Base-by-base conservation (phyloP, 177 flowering plant genomes). In the Vitis hybrid region DNA sequence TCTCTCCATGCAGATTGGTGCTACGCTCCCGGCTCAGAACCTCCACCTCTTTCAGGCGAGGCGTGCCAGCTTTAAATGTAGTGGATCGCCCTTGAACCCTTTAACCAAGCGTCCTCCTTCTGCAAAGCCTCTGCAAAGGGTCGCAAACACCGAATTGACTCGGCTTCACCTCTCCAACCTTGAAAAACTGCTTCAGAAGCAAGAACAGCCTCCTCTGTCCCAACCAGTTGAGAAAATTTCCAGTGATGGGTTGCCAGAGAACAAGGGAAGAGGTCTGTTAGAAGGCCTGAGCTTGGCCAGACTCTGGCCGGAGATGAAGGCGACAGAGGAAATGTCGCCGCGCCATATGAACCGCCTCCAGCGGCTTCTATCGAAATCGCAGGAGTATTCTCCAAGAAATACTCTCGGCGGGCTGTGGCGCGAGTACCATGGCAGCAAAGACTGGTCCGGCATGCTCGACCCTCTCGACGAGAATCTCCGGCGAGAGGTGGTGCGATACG, bases 401-500 rank as follows among this genome's bases (percentile, higher is more conserved):
- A 77, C 13, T 60, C 79, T 93, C 14, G 90, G 84, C 11, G 70
- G 74, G 64, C 75, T 85, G 73, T 93, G 98, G 98, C 58, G 78
- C 11, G 91, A 91, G 73, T 90, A 90, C 69, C 98, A 93, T 71
- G 98, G 98, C 9, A 27, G 80, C 21, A 71, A 79, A 10, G 82
- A 90, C 63, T 93, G 98, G 98, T 78, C 70, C 56, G 97, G 97
- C n/a, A 63, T 93, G 1, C 79, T 93, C 4, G 98, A 94, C 77
- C 98, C 98, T 12, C 87, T 94, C 11, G 94, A 94, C 70, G 94
- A 89, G 80, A 93, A 94, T 69, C 91, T 94, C 71, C 88, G 98
- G 64, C 84, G 98, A 1, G 98, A 94, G 74, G 73, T 94, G 51
- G 87, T 94, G 57, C 72, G 98, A 11, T 93, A 88, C 74, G 98